Evolutionary conservation across 73 alveolate genomes (phyloP).

Genomic region (Blepharisma stoltei): DNA sequence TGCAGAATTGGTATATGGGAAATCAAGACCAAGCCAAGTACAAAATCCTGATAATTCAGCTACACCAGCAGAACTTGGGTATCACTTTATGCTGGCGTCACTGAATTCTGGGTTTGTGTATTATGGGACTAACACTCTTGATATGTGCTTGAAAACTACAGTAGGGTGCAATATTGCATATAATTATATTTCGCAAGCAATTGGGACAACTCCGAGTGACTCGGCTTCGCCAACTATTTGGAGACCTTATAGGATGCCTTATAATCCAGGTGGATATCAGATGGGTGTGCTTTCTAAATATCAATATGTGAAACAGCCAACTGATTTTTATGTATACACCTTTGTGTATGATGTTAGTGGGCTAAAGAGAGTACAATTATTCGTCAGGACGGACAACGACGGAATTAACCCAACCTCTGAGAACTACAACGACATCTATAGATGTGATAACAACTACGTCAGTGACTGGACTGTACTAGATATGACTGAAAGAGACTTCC

Average conservation of each 20-base stretch:
- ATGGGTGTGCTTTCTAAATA: not conserved
- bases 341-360: slow-evolving; percentile 27
- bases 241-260: slow-evolving; percentile 24
- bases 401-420: slow-evolving; percentile 24
- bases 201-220: not conserved
- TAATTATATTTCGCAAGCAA: not conserved
- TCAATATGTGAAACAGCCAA: slow-evolving; percentile 15
- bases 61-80: slow-evolving; percentile 12
- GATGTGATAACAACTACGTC: slow-evolving; percentile 3
- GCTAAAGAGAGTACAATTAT: not conserved
- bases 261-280: slow-evolving; percentile 26
- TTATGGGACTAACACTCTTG: slow-evolving; percentile 12
- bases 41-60: slow-evolving; percentile 20
- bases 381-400: slow-evolving; percentile 12
- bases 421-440: slow-evolving; percentile 17
- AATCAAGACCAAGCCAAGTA: not conserved
- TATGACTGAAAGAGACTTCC: slow-evolving; percentile 25
- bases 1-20: slow-evolving; percentile 15
- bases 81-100: not conserved
- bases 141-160: slow-evolving; percentile 13
- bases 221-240: slow-evolving; percentile 11
- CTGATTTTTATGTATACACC: slow-evolving; percentile 21
- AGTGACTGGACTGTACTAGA: not conserved
- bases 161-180: slow-evolving; percentile 16
- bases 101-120: not conserved